Evolutionary conservation across 192 early-diverging fungal genomes (phyloP).

Genomic region (Hyaloraphidium curvatum): DNA sequence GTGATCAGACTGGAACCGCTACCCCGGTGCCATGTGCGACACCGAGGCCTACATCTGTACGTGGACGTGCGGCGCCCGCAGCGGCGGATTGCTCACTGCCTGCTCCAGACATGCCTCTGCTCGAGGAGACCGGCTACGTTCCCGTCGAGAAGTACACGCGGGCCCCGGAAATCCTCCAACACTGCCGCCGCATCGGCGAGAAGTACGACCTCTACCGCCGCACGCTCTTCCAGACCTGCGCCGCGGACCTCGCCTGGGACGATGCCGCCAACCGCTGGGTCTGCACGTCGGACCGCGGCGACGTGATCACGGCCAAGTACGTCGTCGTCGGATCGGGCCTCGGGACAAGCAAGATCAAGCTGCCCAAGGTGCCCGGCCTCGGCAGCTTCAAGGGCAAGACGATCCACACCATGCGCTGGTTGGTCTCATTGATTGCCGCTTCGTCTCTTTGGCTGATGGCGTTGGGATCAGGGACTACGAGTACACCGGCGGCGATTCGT

Average conservation of each 20-base stretch:
- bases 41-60: background rate
- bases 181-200: background rate
- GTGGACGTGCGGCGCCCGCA: background rate
- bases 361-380: background rate
- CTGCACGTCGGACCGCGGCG: background rate
- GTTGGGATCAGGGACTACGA: background rate
- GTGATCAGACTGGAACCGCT: background rate
- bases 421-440: background rate
- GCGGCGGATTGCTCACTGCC: background rate
- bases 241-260: background rate
- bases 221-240: background rate
- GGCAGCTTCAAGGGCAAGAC: background rate
- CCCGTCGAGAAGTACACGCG: background rate
- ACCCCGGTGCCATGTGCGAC: background rate
- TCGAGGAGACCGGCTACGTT: background rate
- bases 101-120: background rate
- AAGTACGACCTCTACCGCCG: background rate
- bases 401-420: background rate
- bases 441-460: background rate
- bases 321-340: background rate
- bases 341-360: background rate
- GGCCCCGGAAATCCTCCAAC: background rate
- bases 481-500: background rate
- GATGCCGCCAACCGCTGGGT: background rate
- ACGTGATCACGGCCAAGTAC: background rate